phyloP scores from a whole-genome alignment of 2,329 filamentous ascomycete genomes.

The Fusarium heterosporum region DNA sequence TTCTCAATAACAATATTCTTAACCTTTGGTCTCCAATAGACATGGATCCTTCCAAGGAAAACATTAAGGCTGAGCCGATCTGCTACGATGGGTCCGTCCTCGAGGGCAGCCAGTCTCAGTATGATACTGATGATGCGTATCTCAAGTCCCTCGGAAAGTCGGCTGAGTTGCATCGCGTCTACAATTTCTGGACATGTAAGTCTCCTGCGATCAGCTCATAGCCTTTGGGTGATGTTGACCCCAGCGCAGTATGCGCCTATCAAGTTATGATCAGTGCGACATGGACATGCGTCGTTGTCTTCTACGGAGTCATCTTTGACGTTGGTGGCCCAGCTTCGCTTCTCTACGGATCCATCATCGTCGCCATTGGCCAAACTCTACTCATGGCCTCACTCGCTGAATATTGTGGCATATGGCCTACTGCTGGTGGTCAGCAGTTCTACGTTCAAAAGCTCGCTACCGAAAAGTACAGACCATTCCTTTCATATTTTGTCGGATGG shows the following conservation, averaged over 20 bases:
- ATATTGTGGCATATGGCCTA: slow-evolving; percentile 20
- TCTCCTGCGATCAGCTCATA: accelerated
- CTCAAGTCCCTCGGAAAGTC: slow-evolving; percentile 19
- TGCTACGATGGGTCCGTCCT: slow-evolving; percentile 3
- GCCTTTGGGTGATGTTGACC: neutral
- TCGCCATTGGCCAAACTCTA: slow-evolving; percentile 13
- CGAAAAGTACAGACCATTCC: neutral
- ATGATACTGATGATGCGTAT: slow-evolving; percentile 6
- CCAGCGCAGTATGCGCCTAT: slow-evolving; percentile 17
- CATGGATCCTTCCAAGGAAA: neutral
- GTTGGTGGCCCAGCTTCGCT: slow-evolving; percentile 15
- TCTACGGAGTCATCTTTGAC: slow-evolving; percentile 23
- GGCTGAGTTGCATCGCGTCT: slow-evolving; percentile 16
- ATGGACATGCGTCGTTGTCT: slow-evolving; percentile 27
- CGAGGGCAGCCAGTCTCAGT: neutral
- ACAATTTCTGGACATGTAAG: slow-evolving; percentile 25
- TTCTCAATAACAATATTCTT: neutral
- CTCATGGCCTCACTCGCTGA: slow-evolving; percentile 28
- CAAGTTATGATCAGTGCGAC: slow-evolving; percentile 29
- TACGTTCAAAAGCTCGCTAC: slow-evolving; percentile 8
- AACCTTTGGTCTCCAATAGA: neutral
- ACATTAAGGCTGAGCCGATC: neutral
- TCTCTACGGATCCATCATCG: slow-evolving; percentile 25
- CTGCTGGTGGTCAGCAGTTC: slow-evolving; percentile 18
- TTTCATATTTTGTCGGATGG: slow-evolving; percentile 23